phyloP scores from a whole-genome alignment of 192 early-diverging fungal species.

The Backusella liffmaniae region DNA sequence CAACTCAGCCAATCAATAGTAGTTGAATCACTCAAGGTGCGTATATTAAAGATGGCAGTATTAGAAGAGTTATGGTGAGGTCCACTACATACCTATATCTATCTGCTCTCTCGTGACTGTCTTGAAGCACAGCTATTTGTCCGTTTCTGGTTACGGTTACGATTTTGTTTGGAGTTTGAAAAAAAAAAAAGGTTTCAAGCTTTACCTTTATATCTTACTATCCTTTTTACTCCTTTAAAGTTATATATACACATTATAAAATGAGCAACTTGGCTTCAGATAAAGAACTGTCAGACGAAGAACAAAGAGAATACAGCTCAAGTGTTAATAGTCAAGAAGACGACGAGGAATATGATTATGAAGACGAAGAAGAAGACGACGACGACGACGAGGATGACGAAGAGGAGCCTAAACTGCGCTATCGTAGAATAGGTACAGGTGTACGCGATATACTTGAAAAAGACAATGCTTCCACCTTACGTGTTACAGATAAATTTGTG shows the following conservation, averaged over 20 bases:
- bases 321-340: slow-evolving; percentile 60
- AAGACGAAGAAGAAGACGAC: slow-evolving; percentile 39
- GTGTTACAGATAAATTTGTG: slow-evolving; percentile 83
- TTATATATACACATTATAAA: background rate
- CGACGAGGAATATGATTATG: slow-evolving; percentile 28
- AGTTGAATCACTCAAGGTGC: background rate
- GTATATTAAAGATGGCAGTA: background rate
- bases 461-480: slow-evolving; percentile 80
- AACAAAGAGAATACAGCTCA: slow-evolving; percentile 1
- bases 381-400: slow-evolving; percentile 70
- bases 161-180: background rate
- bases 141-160: background rate
- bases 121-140: background rate
- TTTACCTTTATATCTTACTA: background rate
- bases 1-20: background rate
- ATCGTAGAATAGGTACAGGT: slow-evolving; percentile 78
- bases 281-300: background rate
- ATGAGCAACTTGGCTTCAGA: background rate
- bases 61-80: background rate
- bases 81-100: background rate
- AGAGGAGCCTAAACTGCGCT: slow-evolving; percentile 91
- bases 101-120: background rate
- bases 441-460: slow-evolving; percentile 78
- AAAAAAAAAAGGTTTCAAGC: background rate
- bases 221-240: background rate